A percentile compares a stretch with the other conserved stretches of the same genome.
Conservation (phyloP, 208 protist genomes). For the Trypanosoma caninum region DNA sequence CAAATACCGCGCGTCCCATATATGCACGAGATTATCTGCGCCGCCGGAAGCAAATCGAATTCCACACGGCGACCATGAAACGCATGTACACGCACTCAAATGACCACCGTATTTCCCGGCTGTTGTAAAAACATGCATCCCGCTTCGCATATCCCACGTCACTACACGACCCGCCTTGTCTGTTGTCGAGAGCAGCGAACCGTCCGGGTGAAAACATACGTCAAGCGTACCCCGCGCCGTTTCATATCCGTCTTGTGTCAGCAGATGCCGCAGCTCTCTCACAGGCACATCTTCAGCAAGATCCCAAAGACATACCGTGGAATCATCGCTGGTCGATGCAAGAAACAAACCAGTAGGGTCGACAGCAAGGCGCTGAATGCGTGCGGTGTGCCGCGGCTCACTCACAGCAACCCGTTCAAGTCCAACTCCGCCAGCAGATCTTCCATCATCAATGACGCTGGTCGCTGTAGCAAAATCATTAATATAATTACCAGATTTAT, state of each 20-base stretch:
- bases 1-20: conserved; percentile 78
- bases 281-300: conserved; percentile 1
- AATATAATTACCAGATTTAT: no score
- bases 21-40: conserved; percentile 59
- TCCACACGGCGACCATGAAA: conserved; percentile 81
- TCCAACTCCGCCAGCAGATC: neutral
- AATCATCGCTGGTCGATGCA: conserved; percentile 54
- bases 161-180: conserved; percentile 70
- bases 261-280: conserved; percentile 19
- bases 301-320: conserved; percentile 48
- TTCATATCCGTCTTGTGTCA: conserved; percentile 70
- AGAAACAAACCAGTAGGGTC: conserved; percentile 65
- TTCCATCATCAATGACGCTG: no score
- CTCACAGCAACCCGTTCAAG: conserved; percentile 10
- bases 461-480: no score
- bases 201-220: conserved; percentile 77
- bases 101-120: conserved; percentile 52
- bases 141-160: conserved; percentile 71
- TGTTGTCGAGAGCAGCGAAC: conserved; percentile 56
- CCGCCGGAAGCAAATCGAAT: conserved; percentile 71
- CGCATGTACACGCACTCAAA: conserved; percentile 47
- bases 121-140: conserved; percentile 52
- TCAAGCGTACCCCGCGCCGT: conserved; percentile 33
- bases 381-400: conserved; percentile 12
- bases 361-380: conserved; percentile 47